phyloP scores from a whole-genome alignment of 108 stramenopile species.

The Fistulifera solaris region DNA sequence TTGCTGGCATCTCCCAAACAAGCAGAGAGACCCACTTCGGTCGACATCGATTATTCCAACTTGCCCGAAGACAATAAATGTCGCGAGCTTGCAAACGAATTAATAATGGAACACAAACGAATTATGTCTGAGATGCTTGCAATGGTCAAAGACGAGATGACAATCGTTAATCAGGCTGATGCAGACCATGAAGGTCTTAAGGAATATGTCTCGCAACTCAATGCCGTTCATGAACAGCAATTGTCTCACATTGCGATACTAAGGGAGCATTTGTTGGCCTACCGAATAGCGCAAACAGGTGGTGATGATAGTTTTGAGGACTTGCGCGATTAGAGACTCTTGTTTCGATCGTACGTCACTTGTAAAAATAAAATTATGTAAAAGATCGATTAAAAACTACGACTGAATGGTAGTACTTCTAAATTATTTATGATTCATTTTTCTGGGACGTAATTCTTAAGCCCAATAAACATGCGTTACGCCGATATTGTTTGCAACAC shows the following conservation, averaged over 20 bases:
- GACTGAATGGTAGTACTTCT: no score
- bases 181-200: slow-evolving; percentile 55
- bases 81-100: slow-evolving; percentile 1
- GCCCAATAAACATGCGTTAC: slow-evolving; percentile 62
- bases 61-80: neutral
- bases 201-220: slow-evolving; percentile 54
- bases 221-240: slow-evolving; percentile 42
- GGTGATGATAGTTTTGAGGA: slow-evolving; percentile 7
- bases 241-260: slow-evolving; percentile 40
- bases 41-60: no score
- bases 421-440: no score
- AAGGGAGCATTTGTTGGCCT: slow-evolving; percentile 15
- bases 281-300: neutral
- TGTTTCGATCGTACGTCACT: no score
- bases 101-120: slow-evolving; percentile 44
- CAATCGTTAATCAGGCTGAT: slow-evolving; percentile 48
- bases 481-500: slow-evolving; percentile 12
- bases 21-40: neutral
- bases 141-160: slow-evolving; percentile 73
- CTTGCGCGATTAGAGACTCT: neutral
- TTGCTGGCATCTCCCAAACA: neutral
- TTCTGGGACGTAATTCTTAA: slow-evolving; percentile 5
- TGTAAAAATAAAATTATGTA: no score
- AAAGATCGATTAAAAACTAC: no score
- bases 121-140: slow-evolving; percentile 50